Evolutionary conservation across 2,329 filamentous ascomycete species (phyloP).

Genomic region (Acrocalymma vagum): DNA sequence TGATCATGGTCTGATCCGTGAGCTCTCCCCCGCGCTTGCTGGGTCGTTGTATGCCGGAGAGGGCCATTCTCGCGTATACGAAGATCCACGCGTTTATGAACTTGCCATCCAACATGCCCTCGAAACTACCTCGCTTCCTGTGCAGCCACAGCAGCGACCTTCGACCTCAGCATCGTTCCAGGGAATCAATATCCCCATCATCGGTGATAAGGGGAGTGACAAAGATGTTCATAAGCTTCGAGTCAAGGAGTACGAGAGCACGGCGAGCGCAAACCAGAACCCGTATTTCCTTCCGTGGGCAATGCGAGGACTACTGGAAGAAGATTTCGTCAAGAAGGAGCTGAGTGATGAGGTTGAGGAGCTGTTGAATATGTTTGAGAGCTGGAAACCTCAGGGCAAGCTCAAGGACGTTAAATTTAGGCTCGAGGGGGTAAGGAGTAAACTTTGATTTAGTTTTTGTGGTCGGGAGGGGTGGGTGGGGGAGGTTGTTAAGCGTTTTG

Average conservation of each 20-base stretch:
- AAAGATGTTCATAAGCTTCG: conserved; percentile 33
- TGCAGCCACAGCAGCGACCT: conserved; percentile 27
- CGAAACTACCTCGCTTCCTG: conserved; percentile 53
- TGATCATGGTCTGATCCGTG: conserved; percentile 91
- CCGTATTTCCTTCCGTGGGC: conserved; percentile 95
- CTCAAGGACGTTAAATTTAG: conserved; percentile 96
- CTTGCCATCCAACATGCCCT: conserved; percentile 58
- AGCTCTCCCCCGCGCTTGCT: conserved; percentile 86
- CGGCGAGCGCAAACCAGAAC: conserved; percentile 63
- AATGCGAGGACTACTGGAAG: conserved; percentile 91
- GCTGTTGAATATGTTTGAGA: conserved; percentile 86
- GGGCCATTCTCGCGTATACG: conserved; percentile 92
- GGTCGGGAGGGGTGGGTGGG: no score
- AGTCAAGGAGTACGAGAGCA: conserved; percentile 42
- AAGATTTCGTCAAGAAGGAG: conserved; percentile 87
- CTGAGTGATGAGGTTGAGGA: conserved; percentile 78
- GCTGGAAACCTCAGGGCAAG: conserved; percentile 91
- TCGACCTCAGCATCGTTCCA: conserved; percentile 31
- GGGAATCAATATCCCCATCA: conserved; percentile 41
- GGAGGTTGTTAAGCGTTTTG: no score
- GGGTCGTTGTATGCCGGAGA: conserved; percentile 92
- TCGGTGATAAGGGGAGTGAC: conserved; percentile 29
- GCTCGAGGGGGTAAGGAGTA: conserved; percentile 88
- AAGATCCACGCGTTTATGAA: conserved; percentile 86
- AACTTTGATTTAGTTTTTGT: conserved; percentile 64